A percentile compares a stretch with the other conserved stretches of the same genome.
phyloP scores from a whole-genome alignment of 2,329 filamentous ascomycete genomes.

The Orbilia oligospora region DNA sequence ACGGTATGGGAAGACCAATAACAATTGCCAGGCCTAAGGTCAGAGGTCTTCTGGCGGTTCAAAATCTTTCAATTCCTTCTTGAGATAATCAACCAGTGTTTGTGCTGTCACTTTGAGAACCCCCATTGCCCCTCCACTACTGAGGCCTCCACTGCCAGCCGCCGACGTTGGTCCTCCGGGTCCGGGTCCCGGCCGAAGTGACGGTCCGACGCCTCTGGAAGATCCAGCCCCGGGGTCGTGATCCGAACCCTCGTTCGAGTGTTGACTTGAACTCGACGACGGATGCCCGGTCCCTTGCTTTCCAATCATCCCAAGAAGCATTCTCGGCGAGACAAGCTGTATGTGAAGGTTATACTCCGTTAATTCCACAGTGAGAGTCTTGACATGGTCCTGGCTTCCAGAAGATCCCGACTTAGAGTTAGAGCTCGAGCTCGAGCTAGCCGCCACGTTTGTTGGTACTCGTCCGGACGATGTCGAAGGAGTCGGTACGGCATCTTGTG shows the following conservation, averaged over 20 bases:
- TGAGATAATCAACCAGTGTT: conserved; percentile 63
- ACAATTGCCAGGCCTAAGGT: neutral
- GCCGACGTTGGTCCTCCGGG: conserved; percentile 46
- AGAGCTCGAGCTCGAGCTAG: conserved; percentile 15
- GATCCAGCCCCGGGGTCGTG: conserved; percentile 53
- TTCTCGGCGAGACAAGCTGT: conserved; percentile 62
- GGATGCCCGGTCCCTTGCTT: conserved; percentile 61
- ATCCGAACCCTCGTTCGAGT: conserved; percentile 62
- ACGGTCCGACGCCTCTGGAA: conserved; percentile 49
- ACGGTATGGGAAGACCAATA: neutral
- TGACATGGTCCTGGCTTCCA: conserved; percentile 57
- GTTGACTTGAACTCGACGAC: conserved; percentile 62
- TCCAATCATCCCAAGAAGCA: conserved; percentile 64
- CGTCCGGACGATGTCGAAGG: conserved; percentile 33
- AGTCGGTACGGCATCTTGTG: conserved; percentile 31
- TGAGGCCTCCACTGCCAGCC: conserved; percentile 55
- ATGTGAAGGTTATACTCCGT: conserved; percentile 64
- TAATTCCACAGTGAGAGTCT: conserved; percentile 64
- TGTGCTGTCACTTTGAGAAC: conserved; percentile 64
- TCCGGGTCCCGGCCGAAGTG: conserved; percentile 39
- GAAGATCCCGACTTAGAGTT: conserved; percentile 1
- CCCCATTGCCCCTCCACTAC: conserved; percentile 61
- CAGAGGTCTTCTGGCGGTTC: conserved; percentile 63
- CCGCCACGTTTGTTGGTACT: conserved; percentile 11
- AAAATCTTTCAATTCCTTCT: conserved; percentile 63